A percentile compares a stretch with the other conserved stretches of the same genome.
Evolutionary conservation across 1,284 basidiomycete species (phyloP).

Genomic region (Tylopilus microsporus): DNA sequence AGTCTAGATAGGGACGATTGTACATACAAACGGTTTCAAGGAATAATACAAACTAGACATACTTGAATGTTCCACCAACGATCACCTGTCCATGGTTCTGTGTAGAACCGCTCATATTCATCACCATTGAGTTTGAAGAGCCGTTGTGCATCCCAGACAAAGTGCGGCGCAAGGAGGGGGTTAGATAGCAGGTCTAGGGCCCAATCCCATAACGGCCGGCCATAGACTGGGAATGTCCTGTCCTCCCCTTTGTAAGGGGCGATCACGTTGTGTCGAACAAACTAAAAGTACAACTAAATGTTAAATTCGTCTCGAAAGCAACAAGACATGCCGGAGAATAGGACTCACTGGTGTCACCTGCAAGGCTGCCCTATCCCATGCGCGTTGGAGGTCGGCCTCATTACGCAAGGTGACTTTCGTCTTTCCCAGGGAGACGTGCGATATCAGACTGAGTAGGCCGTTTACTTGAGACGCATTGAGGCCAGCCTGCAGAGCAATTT

Average conservation of each 20-base stretch:
- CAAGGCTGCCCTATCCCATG: too few species aligned
- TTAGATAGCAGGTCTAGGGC: not conserved
- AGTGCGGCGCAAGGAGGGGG: not conserved
- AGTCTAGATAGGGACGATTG: not conserved
- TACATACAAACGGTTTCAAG: not conserved
- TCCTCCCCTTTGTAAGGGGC: too few species aligned
- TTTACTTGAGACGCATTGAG: not conserved
- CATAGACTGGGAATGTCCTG: not conserved
- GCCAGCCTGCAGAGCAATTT: too few species aligned
- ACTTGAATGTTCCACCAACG: not conserved
- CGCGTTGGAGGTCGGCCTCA: too few species aligned
- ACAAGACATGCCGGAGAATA: too few species aligned
- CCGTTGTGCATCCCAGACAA: not conserved
- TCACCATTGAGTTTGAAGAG: not conserved
- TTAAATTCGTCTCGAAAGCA: too few species aligned
- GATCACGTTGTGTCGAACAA: too few species aligned
- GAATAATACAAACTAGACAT: not conserved
- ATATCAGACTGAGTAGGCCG: not conserved
- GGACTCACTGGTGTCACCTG: too few species aligned
- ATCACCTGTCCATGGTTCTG: slow-evolving; percentile 1
- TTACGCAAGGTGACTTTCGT: too few species aligned
- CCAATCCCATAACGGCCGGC: not conserved
- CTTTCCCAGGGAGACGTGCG: too few species aligned
- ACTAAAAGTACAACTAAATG: too few species aligned
- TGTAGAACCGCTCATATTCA: not conserved